Base-by-base conservation (phyloP, 2,329 filamentous ascomycete species). In the Furcasterigmium sp. region DNA sequence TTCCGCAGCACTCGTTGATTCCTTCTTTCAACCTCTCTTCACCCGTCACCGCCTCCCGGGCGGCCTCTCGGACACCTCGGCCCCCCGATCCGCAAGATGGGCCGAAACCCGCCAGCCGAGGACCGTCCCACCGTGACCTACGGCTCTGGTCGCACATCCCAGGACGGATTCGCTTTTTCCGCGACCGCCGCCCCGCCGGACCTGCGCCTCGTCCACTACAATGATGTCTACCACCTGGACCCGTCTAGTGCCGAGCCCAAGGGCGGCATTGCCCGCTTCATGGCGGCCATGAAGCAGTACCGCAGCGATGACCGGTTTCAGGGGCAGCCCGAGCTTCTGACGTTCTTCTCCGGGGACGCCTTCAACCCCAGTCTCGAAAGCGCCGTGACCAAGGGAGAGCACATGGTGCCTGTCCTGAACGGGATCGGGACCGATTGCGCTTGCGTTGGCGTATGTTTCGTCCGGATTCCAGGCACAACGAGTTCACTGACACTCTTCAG, bases 211-310 rank as follows among this genome's bases (percentile, higher is more conserved):
- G 61, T 95, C 25, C 91, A 95, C 67, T 95, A 85, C 73, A 95
- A 95, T 64, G 90, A 96, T 65, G 90, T 95, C 47, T 95, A 95
- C 63, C 91, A 95, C 56, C 78, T 95, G 42, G 89, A 95, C 53
- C 59, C 66, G 2, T 72, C 73, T 2, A 90, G 87, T 20, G 80
- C 85, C 14, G 88, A 95, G 58, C 91, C 91, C 1, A 81, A 90
- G 3, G 91, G 91, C 21, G 91, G 91, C 15, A 76, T 86, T 34
- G 73, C 87, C 23, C 78, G 91, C 38, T 95, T 96, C 65, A 83
- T 93, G 60, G 84, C 82, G 4, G 68, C 93, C 20, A 74, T 84
- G 51, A 82, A 88, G 46, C 75, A 91, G 60, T 95, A 95, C 58
- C 80, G 81, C 40, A 63, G 76, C 2, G 73, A 78, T 40, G 62